Conservation (phyloP, 2,329 filamentous ascomycete genomes). For the Colletotrichum sp. region DNA sequence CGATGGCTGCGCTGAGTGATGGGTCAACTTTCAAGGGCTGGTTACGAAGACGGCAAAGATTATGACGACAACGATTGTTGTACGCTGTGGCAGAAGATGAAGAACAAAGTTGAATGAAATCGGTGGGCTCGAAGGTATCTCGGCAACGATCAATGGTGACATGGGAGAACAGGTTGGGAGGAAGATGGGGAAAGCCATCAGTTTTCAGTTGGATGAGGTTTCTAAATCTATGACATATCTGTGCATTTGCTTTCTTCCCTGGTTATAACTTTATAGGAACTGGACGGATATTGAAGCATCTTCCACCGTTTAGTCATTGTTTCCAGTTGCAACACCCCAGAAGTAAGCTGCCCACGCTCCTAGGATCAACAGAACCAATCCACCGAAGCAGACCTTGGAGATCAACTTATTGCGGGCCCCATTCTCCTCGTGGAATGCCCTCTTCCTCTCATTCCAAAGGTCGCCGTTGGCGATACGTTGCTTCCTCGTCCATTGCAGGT, state of each 20-base stretch:
- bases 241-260: not conserved
- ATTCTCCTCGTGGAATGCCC: conserved; percentile 36
- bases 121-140: not conserved
- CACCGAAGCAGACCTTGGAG: conserved; percentile 47
- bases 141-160: not conserved
- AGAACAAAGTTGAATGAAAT: not conserved
- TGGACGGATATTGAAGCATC: not conserved
- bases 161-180: too few species aligned
- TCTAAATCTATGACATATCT: not conserved
- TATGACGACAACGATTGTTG: not conserved
- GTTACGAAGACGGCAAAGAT: not conserved
- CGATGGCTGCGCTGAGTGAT: not conserved
- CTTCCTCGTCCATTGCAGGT: conserved; percentile 63
- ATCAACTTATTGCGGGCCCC: conserved; percentile 43
- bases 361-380: conserved; percentile 49
- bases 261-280: not conserved
- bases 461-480: conserved; percentile 51
- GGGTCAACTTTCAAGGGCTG: not conserved
- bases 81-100: not conserved
- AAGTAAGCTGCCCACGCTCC: conserved; percentile 64
- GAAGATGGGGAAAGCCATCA: too few species aligned
- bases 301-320: conserved; percentile 35
- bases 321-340: conserved; percentile 62
- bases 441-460: conserved; percentile 38
- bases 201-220: too few species aligned